Base-by-base conservation (phyloP, 441 rosid genomes). In the Populus hybrid region DNA sequence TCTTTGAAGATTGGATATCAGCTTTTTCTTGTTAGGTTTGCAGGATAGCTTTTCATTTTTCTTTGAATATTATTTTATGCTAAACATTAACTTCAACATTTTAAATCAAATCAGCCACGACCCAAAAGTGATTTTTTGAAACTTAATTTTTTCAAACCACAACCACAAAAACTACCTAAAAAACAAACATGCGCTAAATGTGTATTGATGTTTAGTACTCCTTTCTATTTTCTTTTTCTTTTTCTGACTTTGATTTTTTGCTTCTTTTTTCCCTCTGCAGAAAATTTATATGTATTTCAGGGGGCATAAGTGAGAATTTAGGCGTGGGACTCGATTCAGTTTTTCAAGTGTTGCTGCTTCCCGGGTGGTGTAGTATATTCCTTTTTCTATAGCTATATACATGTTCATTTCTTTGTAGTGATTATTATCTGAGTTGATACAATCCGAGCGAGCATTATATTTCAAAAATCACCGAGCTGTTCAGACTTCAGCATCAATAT, bases 261-360 rank as follows among this genome's bases (percentile, higher is more conserved):
- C 34, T 28, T 24, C 42, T 2, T 5, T 10, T n/a, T n/a, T 18
- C 18, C 3, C 3, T 79, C 42, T 87, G 94, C 94, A 95, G 98
- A 93, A 95, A 93, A 82, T 85, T 59, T 94, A 94, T 80, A 74
- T 91, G 87, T 92, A 83, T 82, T 94, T 94, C 85, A 88, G 98
- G 84, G 97, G 98, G 50, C 69, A 89, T 82, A 86, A 91, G 89
- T 91, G 87, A 91, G 82, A 81, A 64, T 66, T 65, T 38, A 68
- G 67, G 61, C 23, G 20, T 65, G 30, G 40, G 36, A 46, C 30
- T 11, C 40, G 12, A 59, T 69, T 69, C 59, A 12, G 73, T 20
- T 70, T 80, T 70, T 20, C 66, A 34, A 18, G 84, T 34, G 76
- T 42, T 26, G 69, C 77, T 46, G 71, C 78, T 30, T 46, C 32